Conservation (phyloP, 2,329 filamentous ascomycete genomes). For the Phaeosphaeriaceae sp. region DNA sequence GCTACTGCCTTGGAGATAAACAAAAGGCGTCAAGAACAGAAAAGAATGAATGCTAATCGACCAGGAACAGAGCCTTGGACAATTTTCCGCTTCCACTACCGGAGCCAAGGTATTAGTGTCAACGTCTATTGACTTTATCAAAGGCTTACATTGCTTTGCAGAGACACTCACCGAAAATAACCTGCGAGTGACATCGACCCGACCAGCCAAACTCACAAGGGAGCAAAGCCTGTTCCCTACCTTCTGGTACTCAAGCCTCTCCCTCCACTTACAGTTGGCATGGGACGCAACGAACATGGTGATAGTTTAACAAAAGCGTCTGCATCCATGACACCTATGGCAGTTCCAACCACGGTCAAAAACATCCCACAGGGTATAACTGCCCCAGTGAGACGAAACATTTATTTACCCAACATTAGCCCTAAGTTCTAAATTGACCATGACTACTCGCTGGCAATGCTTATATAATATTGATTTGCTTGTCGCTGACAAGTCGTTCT, state of each 20-base stretch:
- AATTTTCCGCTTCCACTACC: constrained; percentile 52
- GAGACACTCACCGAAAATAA: constrained; percentile 20
- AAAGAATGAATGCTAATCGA: constrained; percentile 23
- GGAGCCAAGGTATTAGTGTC: constrained; percentile 38
- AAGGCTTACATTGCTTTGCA: constrained; percentile 14
- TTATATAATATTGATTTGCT: too few species aligned
- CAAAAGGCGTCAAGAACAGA: constrained; percentile 10
- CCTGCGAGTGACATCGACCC: constrained; percentile 15
- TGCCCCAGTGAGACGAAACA: constrained; percentile 18
- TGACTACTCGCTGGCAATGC: too few species aligned
- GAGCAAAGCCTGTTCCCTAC: constrained; percentile 11
- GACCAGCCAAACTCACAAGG: constrained; percentile 6
- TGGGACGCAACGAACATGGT: constrained; percentile 16
- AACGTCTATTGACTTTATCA: too few species aligned
- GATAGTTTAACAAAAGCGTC: constrained; percentile 17
- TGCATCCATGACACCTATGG: constrained; percentile 11
- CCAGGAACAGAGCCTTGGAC: constrained; percentile 48
- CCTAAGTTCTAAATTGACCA: too few species aligned
- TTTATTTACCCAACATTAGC: too few species aligned
- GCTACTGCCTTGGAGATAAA: constrained; percentile 13
- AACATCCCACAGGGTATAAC: background rate
- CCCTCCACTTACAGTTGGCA: constrained; percentile 8
- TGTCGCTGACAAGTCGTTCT: too few species aligned
- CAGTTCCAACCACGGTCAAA: constrained; percentile 9
- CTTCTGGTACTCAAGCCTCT: constrained; percentile 24